Evolutionary conservation across 345 rosid species (phyloP), one percentile per base, ranked within the genome.

Genomic region (Bretschneidera sinensis): DNA sequence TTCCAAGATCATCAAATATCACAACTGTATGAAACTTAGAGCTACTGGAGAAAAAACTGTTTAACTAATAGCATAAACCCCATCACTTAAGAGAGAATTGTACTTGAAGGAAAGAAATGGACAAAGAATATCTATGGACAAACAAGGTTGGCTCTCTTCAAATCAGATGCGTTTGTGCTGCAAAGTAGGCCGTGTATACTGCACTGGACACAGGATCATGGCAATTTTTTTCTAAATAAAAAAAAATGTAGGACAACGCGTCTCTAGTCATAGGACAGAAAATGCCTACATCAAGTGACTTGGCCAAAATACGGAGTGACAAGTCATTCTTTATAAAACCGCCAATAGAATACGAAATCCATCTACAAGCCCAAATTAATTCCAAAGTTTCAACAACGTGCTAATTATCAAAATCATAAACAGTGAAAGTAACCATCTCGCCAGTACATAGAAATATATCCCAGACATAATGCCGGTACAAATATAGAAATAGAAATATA

Each of bases 21-120:
- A 73, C 56, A 72, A 74, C 66, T 58, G 57, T 35, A 60, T n/a
- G 57, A 65, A 72, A 72, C 65, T 62, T 21, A 60, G 59, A 64
- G 48, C 62, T 52, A 66, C 50, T 31, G 6, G 51, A 48, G 15
- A 69, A 35, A 48, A 43, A 43, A 24, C 60, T 35, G 49, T 59
- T 61, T 21, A 64, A 24, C 33, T 15, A 57, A 2, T n/a, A n/a
- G n/a, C n/a, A 70, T 43, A 60, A 48, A 34, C 64, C 34, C 62
- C 55, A 7, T 63, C 16, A 64, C 21, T 62, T 53, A 31, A 61
- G 66, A 9, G 23, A 31, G 43, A 57, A 33, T 21, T 59, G 55
- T 49, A 21, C 34, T 64, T 48, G 43, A 43, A 63, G 17, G 64
- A 49, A 65, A 71, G 22, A 45, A 55, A 19, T 55, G 2, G 14